Base-by-base conservation (phyloP, 208 protist genomes). In the Plasmodiophora brassicae region DNA sequence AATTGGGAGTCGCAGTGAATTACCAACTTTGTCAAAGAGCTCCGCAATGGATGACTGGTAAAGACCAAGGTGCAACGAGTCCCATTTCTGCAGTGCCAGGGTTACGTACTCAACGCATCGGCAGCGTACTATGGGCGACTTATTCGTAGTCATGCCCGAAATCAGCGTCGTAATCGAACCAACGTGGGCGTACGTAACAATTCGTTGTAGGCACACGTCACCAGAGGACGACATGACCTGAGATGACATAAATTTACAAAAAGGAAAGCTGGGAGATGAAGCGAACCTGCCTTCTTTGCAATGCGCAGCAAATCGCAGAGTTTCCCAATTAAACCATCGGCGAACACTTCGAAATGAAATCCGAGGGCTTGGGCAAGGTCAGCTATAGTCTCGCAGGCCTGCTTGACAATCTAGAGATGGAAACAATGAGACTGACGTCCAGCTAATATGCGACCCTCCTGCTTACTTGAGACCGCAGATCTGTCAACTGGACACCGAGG, bases 161-260 rank as follows among this genome's bases (percentile, higher is more conserved):
- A 78, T 78, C 14, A 78, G 20, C 32, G 41, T 78, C 41, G 32
- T 32, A 32, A 78, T 78, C 10, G 65, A 5, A 78, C n/a, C 65
- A 32, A 78, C 65, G 65, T 78, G 65, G n/a, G 65, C 32, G 65
- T 78, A 38, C 10, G n/a, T 78, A 38, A 78, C 41, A 78, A 78
- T 78, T 32, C 65, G 65, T 8, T 38, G 65, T 5, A 78, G 32
- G n/a, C 65, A 78, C 65, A 44, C 65, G n/a, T 78, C 65, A 38
- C 65, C 65, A 44, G 65, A 5, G 65, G 65, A 78, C 32, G 65
- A 78, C 65, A 78, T 78, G n/a, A 78, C 65, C 65, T 78, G n/a
- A 5, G n/a, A 8, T 5, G n/a, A 78, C n/a, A 8, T 78, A 32
- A 78, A 38, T 78, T 5, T 36, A 78, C 14, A 32, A 5, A 14